These are phyloP conservation scores for Asclepias syriaca DNA, from an alignment of 257 asterid species.

Conservation along the genomic window DNA sequence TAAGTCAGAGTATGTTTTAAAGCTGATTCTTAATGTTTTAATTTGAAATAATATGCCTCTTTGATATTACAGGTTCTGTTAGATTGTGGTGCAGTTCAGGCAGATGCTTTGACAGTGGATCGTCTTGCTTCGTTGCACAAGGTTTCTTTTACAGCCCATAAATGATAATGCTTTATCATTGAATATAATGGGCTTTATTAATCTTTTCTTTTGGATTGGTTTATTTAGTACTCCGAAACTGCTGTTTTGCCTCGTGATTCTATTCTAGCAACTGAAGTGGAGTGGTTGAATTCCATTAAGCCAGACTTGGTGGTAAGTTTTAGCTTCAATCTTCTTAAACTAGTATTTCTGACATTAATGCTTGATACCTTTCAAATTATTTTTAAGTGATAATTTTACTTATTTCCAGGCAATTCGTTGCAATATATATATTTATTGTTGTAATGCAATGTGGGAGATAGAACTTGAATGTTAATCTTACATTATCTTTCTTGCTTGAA, in stretches of 20 bases:
- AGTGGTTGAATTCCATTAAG: conserved; percentile 91
- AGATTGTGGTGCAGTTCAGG: conserved; percentile 99
- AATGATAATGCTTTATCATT: background rate
- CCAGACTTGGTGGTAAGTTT: conserved; percentile 84
- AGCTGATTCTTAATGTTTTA: background rate
- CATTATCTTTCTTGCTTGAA: background rate
- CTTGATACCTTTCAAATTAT: background rate
- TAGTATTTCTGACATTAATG: background rate
- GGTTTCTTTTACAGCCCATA: conserved; percentile 28
- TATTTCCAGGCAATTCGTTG: background rate
- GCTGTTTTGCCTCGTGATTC: conserved; percentile 91
- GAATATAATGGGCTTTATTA: background rate
- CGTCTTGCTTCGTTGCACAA: conserved; percentile 95
- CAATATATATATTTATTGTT: too few species aligned
- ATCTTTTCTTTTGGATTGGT: conserved; percentile 10
- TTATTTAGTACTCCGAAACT: conserved; percentile 83
- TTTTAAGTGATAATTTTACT: background rate
- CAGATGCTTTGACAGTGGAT: conserved; percentile 98
- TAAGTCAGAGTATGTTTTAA: background rate
- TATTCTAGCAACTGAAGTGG: conserved; percentile 79
- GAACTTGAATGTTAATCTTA: background rate
- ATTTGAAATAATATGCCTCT: background rate
- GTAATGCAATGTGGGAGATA: background rate
- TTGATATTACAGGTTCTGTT: conserved; percentile 56
- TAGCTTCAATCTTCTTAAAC: background rate